Evolutionary conservation across 164 flowering plant genomes (phyloP).

Genomic region (Nymphaea colorata): DNA sequence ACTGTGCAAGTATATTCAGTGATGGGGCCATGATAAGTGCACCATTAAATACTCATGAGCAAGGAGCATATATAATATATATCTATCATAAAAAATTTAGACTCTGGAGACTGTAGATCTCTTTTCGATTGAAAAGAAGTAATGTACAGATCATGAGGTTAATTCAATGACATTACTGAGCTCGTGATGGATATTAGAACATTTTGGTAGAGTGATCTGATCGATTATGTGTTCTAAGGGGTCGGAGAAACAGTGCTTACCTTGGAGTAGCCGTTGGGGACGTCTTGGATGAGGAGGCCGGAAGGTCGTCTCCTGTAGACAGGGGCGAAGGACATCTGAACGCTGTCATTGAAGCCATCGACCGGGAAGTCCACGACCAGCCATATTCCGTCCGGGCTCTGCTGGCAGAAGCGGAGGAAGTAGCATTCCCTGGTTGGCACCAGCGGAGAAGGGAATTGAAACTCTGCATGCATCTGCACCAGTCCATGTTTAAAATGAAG

Average conservation of each 20-base stretch:
- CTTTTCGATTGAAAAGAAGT: too few relatives aligned
- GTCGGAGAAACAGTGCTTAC: conserved; percentile 15
- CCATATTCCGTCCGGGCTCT: conserved; percentile 72
- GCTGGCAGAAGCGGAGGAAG: conserved; percentile 80
- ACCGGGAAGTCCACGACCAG: conserved; percentile 81
- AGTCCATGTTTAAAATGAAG: not conserved
- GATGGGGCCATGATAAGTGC: too few relatives aligned
- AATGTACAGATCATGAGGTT: too few relatives aligned
- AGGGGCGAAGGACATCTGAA: conserved; percentile 32
- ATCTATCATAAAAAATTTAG: too few relatives aligned
- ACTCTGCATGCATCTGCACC: conserved; percentile 69
- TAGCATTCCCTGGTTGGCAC: conserved; percentile 74
- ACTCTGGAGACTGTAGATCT: too few relatives aligned
- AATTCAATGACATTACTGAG: too few relatives aligned
- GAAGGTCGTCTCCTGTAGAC: conserved; percentile 62
- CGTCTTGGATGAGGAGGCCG: conserved; percentile 88
- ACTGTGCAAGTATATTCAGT: too few relatives aligned
- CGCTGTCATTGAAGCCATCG: conserved; percentile 43
- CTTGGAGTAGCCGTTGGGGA: conserved; percentile 96
- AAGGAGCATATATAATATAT: too few relatives aligned
- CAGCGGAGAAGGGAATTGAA: conserved; percentile 75
- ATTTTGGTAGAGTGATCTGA: too few relatives aligned
- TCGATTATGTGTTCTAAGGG: too few relatives aligned
- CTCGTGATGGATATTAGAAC: too few relatives aligned
- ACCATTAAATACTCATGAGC: too few relatives aligned